Evolutionary conservation across 208 protist species (phyloP), one percentile per base, ranked within the genome.

Genomic region (Leishmania guyanensis): DNA sequence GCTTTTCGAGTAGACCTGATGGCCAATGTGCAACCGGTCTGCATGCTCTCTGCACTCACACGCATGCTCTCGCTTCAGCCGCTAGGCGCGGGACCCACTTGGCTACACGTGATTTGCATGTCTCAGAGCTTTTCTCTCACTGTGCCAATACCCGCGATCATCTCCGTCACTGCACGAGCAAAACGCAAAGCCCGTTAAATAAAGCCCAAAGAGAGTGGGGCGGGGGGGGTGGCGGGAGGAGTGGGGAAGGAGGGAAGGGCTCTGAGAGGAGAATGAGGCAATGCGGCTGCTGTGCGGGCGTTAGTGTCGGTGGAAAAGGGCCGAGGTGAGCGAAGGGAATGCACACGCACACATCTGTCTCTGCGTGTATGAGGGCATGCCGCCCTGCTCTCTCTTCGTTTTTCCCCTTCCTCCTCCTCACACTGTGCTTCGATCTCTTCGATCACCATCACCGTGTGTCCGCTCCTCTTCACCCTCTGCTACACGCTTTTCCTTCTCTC

Each of bases 1-100:
- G 43, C 70, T 78, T 78, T 80, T 17, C 56, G n/a, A 64, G n/a
- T 76, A 33, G n/a, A 50, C 66, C 43, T 50, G 36, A 71, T 22
- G 66, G 39, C 68, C 0, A 50, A 29, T 72, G 43, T 51, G 43
- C 68, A 22, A 51, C 43, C 9, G 46, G 43, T n/a, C 5, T 71
- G 36, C 26, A 33, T 29, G 60, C 60, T 17, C 66, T 48, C n/a
- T 43, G 16, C 66, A 71, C 66, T 12, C 9, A 46, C 66, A 48
- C 66, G 10, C 66, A 46, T 4, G 36, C 36, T 68, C 64, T 68
- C 14, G 29, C 29, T n/a, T 39, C 64, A 20, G 64, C 64, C 64
- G 8, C 64, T 17, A 29, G 17, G 64, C 39, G 29, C 16, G 26
- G 64, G 29, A 6, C 9, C 29, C n/a, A 39, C 10, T 43, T 70